These are phyloP conservation scores for Nigrospora sphaerica DNA, from an alignment of 2,329 filamentous ascomycete genomes.

Conservation along the genomic window DNA sequence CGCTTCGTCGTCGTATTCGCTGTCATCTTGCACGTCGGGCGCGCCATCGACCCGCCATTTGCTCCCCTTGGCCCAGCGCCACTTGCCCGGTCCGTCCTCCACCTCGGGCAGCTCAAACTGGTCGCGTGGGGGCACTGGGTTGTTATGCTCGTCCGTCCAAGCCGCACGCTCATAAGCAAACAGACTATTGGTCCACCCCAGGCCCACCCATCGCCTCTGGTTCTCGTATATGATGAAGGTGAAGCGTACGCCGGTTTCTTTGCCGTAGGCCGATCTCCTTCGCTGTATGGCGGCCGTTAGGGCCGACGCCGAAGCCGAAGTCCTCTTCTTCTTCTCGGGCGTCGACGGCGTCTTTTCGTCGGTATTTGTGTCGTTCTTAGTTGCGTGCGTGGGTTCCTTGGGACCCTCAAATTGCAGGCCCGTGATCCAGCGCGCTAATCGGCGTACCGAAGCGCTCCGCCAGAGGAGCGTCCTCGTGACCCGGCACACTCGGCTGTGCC, in stretches of 20 bases:
- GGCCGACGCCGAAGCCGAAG: slow-evolving; percentile 19
- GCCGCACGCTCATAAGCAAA: slow-evolving; percentile 84
- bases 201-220: slow-evolving; percentile 86
- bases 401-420: slow-evolving; percentile 65
- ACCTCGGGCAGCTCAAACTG: slow-evolving; percentile 57
- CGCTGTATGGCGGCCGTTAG: slow-evolving; percentile 25
- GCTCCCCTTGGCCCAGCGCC: slow-evolving; percentile 77
- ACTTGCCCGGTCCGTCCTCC: slow-evolving; percentile 51
- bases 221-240: slow-evolving; percentile 97
- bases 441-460: slow-evolving; percentile 72
- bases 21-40: slow-evolving; percentile 39
- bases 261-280: slow-evolving; percentile 25
- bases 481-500: slow-evolving; percentile 82
- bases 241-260: slow-evolving; percentile 79
- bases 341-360: slow-evolving; percentile 3
- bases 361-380: slow-evolving; percentile 18
- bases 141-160: slow-evolving; percentile 96
- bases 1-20: slow-evolving; percentile 50
- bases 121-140: slow-evolving; percentile 68
- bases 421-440: slow-evolving; percentile 64
- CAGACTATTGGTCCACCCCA: slow-evolving; percentile 89
- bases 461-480: slow-evolving; percentile 84
- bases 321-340: slow-evolving; percentile 26
- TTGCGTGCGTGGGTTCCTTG: slow-evolving; percentile 16
- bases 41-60: slow-evolving; percentile 83